Base-by-base conservation (phyloP, 208 protist species). In the Trypanosomatidae sp. region DNA sequence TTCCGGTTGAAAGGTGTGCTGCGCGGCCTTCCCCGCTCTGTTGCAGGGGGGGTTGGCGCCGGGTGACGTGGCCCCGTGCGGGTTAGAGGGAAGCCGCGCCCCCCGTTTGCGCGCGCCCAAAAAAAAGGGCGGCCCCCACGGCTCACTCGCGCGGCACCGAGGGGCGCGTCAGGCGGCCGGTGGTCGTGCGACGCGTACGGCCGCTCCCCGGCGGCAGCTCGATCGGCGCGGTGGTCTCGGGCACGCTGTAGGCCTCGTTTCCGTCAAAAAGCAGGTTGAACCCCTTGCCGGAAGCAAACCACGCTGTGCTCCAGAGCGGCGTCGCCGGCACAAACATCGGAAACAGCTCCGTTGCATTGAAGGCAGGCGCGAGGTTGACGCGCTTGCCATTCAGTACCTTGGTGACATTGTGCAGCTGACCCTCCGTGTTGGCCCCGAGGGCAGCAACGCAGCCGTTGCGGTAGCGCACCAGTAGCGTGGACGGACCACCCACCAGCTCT, bases 351-450 rank as follows among this genome's bases (percentile, higher is more conserved):
- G 49, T 77, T 7, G 67, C 74, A 22, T 74, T 66, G 77, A 83
- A 86, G 25, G 87, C 73, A 3, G 73, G 81, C 8, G 87, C 87
- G 47, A 92, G 74, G 74, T 92, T 92, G 46, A 88, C 66, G 10
- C 50, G 64, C 62, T 73, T 78, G 58, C 84, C 84, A 22, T 79
- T 68, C 19, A 81, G 19, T 19, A 64, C 59, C 69, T 82, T 81
- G 19, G 71, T 69, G 47, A 80, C 66, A 65, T 74, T 82, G 59
- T 87, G 72, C 75, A 93, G 73, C 76, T 93, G 85, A 0, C 88
- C 88, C 66, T 93, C 89, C n/a, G 86, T 74, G 74, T 93, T 93
- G 30, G 86, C 78, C 47, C 89, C 89, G 25, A 93, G 64, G 10
- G 71, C 86, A 6, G 79, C 84, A 39, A 93, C 80, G 69, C 83